Evolutionary conservation across 768 basidiomycete genomes (phyloP).

Genomic region (Leccinum uliginosum): DNA sequence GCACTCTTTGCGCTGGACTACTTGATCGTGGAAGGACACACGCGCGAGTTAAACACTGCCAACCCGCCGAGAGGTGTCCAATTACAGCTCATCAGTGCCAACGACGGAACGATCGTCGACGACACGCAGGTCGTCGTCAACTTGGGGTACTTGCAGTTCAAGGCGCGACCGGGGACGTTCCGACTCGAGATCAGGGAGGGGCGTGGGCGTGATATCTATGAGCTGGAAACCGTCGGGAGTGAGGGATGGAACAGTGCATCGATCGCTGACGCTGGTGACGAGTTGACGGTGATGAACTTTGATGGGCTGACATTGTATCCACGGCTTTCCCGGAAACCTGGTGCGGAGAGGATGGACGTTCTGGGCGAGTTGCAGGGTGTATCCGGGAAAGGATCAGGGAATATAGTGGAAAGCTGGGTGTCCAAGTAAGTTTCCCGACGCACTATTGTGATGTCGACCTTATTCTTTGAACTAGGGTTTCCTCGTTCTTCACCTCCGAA

Average conservation of each 20-base stretch:
- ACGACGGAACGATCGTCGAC: constrained; percentile 46
- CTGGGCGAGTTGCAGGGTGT: constrained; percentile 45
- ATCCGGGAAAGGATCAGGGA: constrained; percentile 29
- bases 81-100: constrained; percentile 63
- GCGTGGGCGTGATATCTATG: constrained; percentile 73
- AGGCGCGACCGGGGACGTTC: constrained; percentile 87
- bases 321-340: constrained; percentile 59
- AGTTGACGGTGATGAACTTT: constrained; percentile 82
- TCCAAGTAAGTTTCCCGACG: constrained; percentile 41
- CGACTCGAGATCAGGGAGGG: constrained; percentile 79
- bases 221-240: constrained; percentile 81
- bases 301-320: constrained; percentile 90
- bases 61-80: constrained; percentile 87
- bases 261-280: constrained; percentile 63
- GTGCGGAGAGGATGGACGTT: constrained; percentile 82
- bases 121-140: constrained; percentile 95
- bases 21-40: constrained; percentile 92
- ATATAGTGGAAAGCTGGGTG: constrained; percentile 45
- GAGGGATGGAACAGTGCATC: constrained; percentile 83
- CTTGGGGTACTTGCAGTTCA: constrained; percentile 94
- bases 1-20: constrained; percentile 87
- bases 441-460: not conserved
- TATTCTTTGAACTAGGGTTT: constrained; percentile 32
- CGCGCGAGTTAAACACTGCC: constrained; percentile 63
- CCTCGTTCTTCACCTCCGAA: constrained; percentile 39